A percentile compares a stretch with the other conserved stretches of the same genome.
These are phyloP conservation scores for Suillus clintonianus DNA, from an alignment of 768 basidiomycete species.

Conservation along the genomic window DNA sequence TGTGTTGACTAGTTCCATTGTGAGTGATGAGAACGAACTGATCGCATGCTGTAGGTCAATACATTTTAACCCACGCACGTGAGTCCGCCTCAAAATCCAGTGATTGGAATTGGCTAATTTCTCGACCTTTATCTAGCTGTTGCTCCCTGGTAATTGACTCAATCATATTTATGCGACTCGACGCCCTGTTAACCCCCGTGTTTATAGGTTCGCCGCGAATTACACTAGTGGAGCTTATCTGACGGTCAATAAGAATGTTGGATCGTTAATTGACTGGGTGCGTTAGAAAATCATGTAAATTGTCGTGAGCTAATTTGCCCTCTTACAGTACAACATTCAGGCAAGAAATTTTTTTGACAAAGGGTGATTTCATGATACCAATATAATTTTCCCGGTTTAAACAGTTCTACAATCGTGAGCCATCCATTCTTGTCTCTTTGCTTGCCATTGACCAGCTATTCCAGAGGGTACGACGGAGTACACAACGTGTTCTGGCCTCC, in stretches of 20 bases:
- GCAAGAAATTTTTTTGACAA: not conserved
- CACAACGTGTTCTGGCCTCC: slow-evolving; percentile 38
- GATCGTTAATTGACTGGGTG: slow-evolving; percentile 48
- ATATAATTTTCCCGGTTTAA: slow-evolving; percentile 13
- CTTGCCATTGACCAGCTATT: not conserved
- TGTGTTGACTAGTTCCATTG: not conserved
- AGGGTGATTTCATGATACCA: not conserved
- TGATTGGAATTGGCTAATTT: not conserved
- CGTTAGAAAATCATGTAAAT: not conserved
- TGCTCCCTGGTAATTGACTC: slow-evolving; percentile 39
- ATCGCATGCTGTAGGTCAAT: slow-evolving; percentile 14
- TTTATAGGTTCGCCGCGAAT: slow-evolving; percentile 34
- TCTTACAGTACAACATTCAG: slow-evolving; percentile 18
- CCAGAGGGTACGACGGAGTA: slow-evolving; percentile 41
- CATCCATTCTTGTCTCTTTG: not conserved
- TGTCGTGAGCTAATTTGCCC: not conserved
- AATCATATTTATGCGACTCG: not conserved
- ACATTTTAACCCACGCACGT: slow-evolving; percentile 38
- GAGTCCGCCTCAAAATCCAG: slow-evolving; percentile 29
- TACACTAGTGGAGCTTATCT: slow-evolving; percentile 44
- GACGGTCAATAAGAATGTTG: slow-evolving; percentile 38
- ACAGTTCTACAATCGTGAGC: slow-evolving; percentile 44
- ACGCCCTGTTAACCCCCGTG: not conserved
- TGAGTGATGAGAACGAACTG: not conserved
- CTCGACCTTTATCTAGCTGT: slow-evolving; percentile 32